Evolutionary conservation across 345 rosid genomes (phyloP), one percentile per base, ranked within the genome.

Genomic region (Corchorus olitorius): DNA sequence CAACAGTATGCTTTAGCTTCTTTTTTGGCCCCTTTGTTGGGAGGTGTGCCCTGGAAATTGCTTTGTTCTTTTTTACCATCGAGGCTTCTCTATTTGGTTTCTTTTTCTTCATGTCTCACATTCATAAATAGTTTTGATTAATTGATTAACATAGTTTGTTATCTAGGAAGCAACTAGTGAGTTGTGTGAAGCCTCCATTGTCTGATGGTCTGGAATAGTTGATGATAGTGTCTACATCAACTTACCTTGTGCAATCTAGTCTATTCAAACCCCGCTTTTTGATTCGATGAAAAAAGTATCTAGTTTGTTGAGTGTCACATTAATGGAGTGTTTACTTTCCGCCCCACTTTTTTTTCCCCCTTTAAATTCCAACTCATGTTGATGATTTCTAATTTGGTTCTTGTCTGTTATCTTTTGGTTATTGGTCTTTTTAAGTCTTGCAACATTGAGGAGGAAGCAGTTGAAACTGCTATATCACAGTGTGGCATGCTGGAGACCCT

Each of bases 401-500:
- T 50, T 50, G 6, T 50, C 39, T 48, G 48, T 60, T 62, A 45
- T 43, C 62, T 72, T 37, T 37, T 41, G 65, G 4, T 1, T 27
- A 69, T 10, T 22, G 13, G 54, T 46, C 15, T 43, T 62, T 61
- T 33, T 60, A 76, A 92, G 99, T 89, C 94, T 6, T 91, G 97
- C 81, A 92, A 84, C 86, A 87, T 92, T 68, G 89, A 89, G 37
- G 97, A 89, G 83, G 91, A 88, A 77, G 89, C 85, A 20, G 88
- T 93, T 65, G 94, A 89, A 81, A 85, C 79, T 67, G 98, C 99
- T 19, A 87, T 94, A 78, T 88, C 92, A 11, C 88, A 83, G 59
- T 96, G 99, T 83, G 78, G 77, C 73, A 87, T 87, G 84, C 88
- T 94, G 82, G 99, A 96, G 90, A 94, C 98, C 72, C 81, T 96